phyloP scores from a whole-genome alignment of 2,329 filamentous ascomycete species.

The Plectosphaerella cucumerina region DNA sequence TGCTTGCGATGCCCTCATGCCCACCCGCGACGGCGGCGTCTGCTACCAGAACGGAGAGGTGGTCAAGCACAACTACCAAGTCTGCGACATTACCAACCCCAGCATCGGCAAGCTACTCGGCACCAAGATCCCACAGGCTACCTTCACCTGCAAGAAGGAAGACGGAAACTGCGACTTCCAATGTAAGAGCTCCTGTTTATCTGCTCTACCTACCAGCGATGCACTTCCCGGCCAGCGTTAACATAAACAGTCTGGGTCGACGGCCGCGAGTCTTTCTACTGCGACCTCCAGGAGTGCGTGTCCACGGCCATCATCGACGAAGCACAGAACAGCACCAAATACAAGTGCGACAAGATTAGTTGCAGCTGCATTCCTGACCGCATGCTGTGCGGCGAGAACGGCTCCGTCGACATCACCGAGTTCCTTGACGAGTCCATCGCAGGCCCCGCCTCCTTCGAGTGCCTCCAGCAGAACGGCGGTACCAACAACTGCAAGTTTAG shows the following conservation, averaged over 20 bases:
- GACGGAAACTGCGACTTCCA: constrained; percentile 82
- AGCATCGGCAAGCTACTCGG: constrained; percentile 88
- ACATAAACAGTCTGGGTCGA: constrained; percentile 78
- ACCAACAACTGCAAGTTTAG: constrained; percentile 72
- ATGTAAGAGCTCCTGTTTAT: constrained; percentile 59
- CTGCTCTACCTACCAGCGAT: no score
- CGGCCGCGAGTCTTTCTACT: constrained; percentile 92
- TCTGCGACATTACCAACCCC: constrained; percentile 94
- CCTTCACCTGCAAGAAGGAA: constrained; percentile 80
- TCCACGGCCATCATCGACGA: constrained; percentile 67
- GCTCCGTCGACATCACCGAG: constrained; percentile 86
- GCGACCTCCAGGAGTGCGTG: constrained; percentile 75
- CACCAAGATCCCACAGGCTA: constrained; percentile 83
- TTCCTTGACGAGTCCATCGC: constrained; percentile 80
- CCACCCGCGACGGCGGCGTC: constrained; percentile 73
- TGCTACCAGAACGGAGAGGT: constrained; percentile 91
- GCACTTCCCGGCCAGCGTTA: no score
- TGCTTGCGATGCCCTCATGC: constrained; percentile 86
- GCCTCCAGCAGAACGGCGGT: constrained; percentile 60
- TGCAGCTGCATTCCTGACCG: constrained; percentile 87
- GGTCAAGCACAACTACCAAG: constrained; percentile 93
- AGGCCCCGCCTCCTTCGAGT: constrained; percentile 82
- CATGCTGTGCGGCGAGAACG: constrained; percentile 90
- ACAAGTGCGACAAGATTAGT: constrained; percentile 78
- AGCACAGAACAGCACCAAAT: constrained; percentile 74